Conservation (phyloP, 257 asterid species). For the Scutellaria galericulata region DNA sequence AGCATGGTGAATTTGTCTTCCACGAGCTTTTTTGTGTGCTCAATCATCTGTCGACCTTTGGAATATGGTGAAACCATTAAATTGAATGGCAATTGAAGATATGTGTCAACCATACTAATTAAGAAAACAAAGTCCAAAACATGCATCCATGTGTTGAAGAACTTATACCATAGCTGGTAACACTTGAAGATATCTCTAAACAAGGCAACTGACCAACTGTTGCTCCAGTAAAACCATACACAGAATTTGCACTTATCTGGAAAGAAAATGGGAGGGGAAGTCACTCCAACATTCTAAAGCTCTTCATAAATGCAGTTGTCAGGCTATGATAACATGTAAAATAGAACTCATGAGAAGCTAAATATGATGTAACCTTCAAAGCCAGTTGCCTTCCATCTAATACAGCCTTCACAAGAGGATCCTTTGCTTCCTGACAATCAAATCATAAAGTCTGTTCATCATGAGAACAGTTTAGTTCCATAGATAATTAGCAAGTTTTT, state of each 20-base stretch:
- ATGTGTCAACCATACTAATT: constrained; percentile 14
- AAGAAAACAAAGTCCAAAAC: constrained; percentile 6
- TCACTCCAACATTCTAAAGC: constrained; percentile 27
- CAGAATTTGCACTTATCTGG: constrained; percentile 98
- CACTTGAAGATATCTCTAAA: constrained; percentile 96
- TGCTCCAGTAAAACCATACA: constrained; percentile 97
- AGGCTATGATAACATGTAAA: constrained; percentile 21
- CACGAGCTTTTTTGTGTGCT: constrained; percentile 92
- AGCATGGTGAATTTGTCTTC: constrained; percentile 84
- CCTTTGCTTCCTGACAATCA: constrained; percentile 79
- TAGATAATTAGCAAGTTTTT: constrained; percentile 17
- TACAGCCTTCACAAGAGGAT: constrained; percentile 93
- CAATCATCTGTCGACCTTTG: constrained; percentile 98
- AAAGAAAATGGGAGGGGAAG: constrained; percentile 38
- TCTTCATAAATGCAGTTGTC: constrained; percentile 24
- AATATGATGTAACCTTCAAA: constrained; percentile 65
- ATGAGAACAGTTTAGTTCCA: constrained; percentile 11
- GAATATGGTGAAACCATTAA: constrained; percentile 34
- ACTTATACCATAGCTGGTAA: constrained; percentile 92
- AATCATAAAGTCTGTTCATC: constrained; percentile 37
- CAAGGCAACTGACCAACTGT: constrained; percentile 97
- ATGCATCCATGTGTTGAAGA: constrained; percentile 22
- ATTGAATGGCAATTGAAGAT: constrained; percentile 36
- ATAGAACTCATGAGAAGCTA: constrained; percentile 9
- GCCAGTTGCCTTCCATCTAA: constrained; percentile 99